Evolutionary conservation across 345 rosid species (phyloP), one percentile per base, ranked within the genome.

Genomic region (Aethionema arabicum): DNA sequence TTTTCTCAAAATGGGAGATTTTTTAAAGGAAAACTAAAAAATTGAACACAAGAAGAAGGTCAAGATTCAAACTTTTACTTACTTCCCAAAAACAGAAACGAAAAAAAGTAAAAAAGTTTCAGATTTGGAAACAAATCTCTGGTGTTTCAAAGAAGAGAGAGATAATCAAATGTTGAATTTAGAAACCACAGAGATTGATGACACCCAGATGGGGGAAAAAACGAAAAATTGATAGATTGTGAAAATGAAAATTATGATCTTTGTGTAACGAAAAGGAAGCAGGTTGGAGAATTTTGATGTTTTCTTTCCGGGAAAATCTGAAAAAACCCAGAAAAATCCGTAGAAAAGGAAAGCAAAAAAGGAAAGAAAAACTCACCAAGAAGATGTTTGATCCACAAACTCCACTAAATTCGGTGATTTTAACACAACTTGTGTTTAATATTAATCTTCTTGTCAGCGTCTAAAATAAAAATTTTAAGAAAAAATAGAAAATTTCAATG

Each of bases 321-420:
- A 33, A 27, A 27, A 43, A 68, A 16, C 36, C 5, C 14, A 64
- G 70, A 58, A 64, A 71, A 51, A 52, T 44, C 61, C 13, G 66
- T 38, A 58, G 75, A 65, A 51, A 65, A 38, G 32, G 32, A 43
- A 58, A 71, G 60, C 14, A 40, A 32, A 40, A 33, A 39, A 31
- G 29, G 55, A 14, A 47, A 9, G 12, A 58, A 32, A 29, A 43
- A 51, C 74, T 66, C 62, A 78, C 80, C 71, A 7, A 27, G 66
- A 77, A 75, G 63, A 58, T 53, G 46, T 55, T 69, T 59, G 58
- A 65, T 48, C 77, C 77, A 76, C 71, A 57, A 52, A n/a, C 4
- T 13, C n/a, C 42, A 40, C 49, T 32, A 54, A 43, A 38, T 47
- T 29, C 29, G 52, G 30, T 48, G 58, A 51, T 44, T 48, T 48